These are phyloP conservation scores for Saccharomycopsis fermentans DNA, from an alignment of 805 yeast genomes.

Conservation along the genomic window DNA sequence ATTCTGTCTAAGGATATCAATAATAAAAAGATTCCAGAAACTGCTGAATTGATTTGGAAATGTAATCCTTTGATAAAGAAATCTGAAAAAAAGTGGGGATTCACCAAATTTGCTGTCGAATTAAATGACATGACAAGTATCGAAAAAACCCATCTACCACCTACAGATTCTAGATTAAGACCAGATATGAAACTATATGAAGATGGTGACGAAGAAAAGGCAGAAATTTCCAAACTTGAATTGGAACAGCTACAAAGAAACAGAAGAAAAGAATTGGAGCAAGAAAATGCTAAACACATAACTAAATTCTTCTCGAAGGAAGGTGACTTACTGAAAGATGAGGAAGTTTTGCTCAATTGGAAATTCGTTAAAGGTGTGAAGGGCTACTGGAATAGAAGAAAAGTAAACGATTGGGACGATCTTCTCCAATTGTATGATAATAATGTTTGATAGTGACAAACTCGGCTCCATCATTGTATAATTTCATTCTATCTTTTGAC, in stretches of 20 bases:
- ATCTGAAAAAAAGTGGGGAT: conserved; percentile 64
- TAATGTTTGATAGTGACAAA: not conserved
- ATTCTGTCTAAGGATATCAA: conserved; percentile 29
- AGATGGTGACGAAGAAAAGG: conserved; percentile 53
- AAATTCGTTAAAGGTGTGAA: conserved; percentile 34
- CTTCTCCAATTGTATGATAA: conserved; percentile 19
- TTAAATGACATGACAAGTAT: conserved; percentile 69
- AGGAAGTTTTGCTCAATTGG: conserved; percentile 30
- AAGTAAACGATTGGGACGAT: conserved; percentile 40
- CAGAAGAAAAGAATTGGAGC: conserved; percentile 52
- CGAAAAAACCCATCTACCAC: conserved; percentile 58
- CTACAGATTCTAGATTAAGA: conserved; percentile 81
- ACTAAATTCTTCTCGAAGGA: conserved; percentile 33
- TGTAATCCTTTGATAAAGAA: conserved; percentile 55
- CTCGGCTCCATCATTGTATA: too few species aligned
- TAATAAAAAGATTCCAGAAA: conserved; percentile 20
- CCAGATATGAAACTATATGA: conserved; percentile 79
- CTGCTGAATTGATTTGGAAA: conserved; percentile 47
- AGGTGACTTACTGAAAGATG: conserved; percentile 35
- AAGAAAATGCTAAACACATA: conserved; percentile 31
- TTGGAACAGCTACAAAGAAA: conserved; percentile 76
- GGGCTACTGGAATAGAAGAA: conserved; percentile 50
- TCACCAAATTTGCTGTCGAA: conserved; percentile 71
- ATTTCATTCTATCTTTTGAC: too few species aligned
- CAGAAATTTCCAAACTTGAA: conserved; percentile 57